Evolutionary conservation across 495 filamentous ascomycete species (phyloP), one percentile per base, ranked within the genome.

Genomic region (Massariosphaeria phaeospora): DNA sequence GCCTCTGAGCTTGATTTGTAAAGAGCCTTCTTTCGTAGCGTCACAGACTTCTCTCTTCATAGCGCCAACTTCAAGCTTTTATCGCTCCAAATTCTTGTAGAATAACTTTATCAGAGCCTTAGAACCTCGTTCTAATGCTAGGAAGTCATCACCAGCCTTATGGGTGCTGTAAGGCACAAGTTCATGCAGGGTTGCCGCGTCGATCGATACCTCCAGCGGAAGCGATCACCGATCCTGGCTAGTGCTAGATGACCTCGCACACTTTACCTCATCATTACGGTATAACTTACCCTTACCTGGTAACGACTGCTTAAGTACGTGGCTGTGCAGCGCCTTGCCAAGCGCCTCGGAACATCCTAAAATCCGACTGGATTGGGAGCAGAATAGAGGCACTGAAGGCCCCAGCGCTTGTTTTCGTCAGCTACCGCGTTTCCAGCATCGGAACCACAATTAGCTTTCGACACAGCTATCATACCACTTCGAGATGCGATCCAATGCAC

Each of bases 291-390:
- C 21, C 49, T 8, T n/a, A n/a, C n/a, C n/a, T n/a, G n/a, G n/a
- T 56, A 34, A 34, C 43, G 34, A 27, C 44, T 56, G 52, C n/a
- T 54, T 15, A 45, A 29, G 39, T 24, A 25, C 30, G 51, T 54
- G 40, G 51, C 41, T 54, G 51, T 54, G 51, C 51, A 36, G 30
- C 24, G 29, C 12, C 29, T 31, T 45, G 51, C 51, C 38, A 54
- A 54, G 51, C 40, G 40, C 38, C 43, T 13, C 38, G 51, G 51
- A 31, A 44, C 39, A 30, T 36, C n/a, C 26, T 35, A 54, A 54
- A 54, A 55, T 55, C 52, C 42, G 41, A 25, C 41, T 39, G 42
- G 52, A 55, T 47, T 55, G 52, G 42, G 52, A 55, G 52, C 52
- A 49, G 45, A 31, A 31, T 20, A n/a, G n/a, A n/a, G n/a, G n/a